Conservation (phyloP, 176 grass and related monocot genomes). For the Ampelocalamus luodianensis region DNA sequence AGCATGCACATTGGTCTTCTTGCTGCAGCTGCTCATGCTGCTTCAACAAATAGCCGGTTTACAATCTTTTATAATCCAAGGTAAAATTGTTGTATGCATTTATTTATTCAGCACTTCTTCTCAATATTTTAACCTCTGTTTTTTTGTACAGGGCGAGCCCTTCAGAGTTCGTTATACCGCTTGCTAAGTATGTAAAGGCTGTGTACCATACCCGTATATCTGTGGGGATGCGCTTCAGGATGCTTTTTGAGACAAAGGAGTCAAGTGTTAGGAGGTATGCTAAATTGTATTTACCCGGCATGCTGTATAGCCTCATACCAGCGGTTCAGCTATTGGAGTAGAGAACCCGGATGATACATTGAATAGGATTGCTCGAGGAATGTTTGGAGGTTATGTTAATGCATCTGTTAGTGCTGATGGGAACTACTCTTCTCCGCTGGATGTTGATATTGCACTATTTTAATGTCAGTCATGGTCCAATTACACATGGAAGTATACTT, state of each 20-base stretch:
- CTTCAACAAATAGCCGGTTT: conserved; percentile 94
- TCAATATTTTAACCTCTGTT: conserved; percentile 18
- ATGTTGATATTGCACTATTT: too few relatives aligned
- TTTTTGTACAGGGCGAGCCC: conserved; percentile 79
- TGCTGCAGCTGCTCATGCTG: conserved; percentile 96
- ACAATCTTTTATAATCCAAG: conserved; percentile 99
- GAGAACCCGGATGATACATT: too few relatives aligned
- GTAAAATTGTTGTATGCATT: conserved; percentile 38
- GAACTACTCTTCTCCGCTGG: too few relatives aligned
- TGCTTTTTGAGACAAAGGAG: conserved; percentile 99
- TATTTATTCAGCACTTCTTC: background rate
- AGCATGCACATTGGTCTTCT: conserved; percentile 99
- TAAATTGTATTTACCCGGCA: background rate
- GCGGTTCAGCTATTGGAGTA: too few relatives aligned
- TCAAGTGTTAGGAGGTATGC: conserved; percentile 89
- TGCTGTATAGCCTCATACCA: too few relatives aligned
- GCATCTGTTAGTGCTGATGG: too few relatives aligned
- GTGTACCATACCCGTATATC: conserved; percentile 98
- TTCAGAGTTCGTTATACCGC: conserved; percentile 95
- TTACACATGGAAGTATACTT: too few relatives aligned
- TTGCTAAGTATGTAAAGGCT: conserved; percentile 92
- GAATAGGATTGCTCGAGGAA: too few relatives aligned
- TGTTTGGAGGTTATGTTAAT: too few relatives aligned
- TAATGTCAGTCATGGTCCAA: too few relatives aligned
- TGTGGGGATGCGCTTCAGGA: conserved; percentile 95